Evolutionary conservation across 208 protist genomes (phyloP), one percentile per base, ranked within the genome.

Genomic region (Wallacemonas sp.): DNA sequence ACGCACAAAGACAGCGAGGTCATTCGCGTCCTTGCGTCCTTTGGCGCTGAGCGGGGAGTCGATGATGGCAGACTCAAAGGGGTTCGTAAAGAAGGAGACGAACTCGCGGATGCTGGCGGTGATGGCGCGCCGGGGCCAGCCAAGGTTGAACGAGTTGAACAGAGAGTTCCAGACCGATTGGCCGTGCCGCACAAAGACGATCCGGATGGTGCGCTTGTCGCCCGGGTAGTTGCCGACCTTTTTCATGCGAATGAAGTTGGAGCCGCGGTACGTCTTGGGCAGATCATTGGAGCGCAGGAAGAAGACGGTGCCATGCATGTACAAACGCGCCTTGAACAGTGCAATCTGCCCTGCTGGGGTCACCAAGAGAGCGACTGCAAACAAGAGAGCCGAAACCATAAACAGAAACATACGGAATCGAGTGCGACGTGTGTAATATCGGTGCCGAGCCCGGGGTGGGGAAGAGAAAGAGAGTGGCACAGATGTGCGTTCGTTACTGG

Each of bases 81-180:
- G 89, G 34, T 88, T 47, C 9, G 66, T 85, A 66, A 96, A 82
- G 61, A 96, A 88, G 48, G 79, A 65, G 5, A 74, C 69, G 16
- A 70, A 66, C 68, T 95, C 87, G 30, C 57, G 49, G 38, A 88
- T 43, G 2, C 79, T 32, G 23, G 83, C 75, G 55, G 83, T 77
- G 27, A 88, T 57, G 32, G 87, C 57, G 39, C 91, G 87, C 34
- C 81, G 24, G 6, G 89, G 85, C 70, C 88, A 88, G 2, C 65
- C 71, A 0, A 75, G 9, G 29, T 78, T 82, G 58, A 81, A 82
- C 17, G 75, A 76, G 77, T 95, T 96, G 76, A 95, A 95, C 36
- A 96, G 68, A 9, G 88, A 91, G 78, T 97, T 97, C 92, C 94
- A 97, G n/a, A 94, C 84, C 0, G 88, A 96, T 77, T 97, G 91